phyloP scores from a whole-genome alignment of 495 filamentous ascomycete species.

The Hypoxylon crocopeplum region DNA sequence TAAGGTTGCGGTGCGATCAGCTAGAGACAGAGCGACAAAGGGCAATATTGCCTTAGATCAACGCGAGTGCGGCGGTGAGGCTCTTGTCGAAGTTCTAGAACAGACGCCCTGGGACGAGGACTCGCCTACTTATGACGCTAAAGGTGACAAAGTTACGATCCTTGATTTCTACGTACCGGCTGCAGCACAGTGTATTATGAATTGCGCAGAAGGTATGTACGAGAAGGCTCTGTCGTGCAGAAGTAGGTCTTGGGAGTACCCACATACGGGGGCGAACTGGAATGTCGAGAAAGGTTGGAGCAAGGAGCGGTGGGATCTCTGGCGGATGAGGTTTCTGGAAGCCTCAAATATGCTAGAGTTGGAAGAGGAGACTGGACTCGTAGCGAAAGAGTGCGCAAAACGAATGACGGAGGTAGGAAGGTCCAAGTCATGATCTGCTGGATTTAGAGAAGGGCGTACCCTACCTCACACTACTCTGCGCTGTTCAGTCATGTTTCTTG shows the following conservation, averaged over 20 bases:
- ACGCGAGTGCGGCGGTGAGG: slow-evolving; percentile 14
- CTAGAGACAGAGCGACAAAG: background rate
- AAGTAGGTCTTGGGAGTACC: slow-evolving; percentile 11
- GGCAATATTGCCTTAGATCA: slow-evolving; percentile 8
- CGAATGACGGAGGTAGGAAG: slow-evolving; percentile 3
- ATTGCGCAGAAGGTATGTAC: slow-evolving; percentile 14
- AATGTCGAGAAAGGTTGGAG: slow-evolving; percentile 17
- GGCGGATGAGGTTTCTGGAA: slow-evolving; percentile 19
- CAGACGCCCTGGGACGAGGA: background rate
- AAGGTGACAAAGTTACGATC: background rate
- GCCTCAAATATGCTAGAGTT: slow-evolving; percentile 4
- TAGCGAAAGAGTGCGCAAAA: slow-evolving; percentile 10
- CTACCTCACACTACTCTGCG: no score
- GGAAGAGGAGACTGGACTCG: background rate
- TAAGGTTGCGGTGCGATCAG: slow-evolving; percentile 7
- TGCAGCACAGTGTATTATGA: slow-evolving; percentile 8
- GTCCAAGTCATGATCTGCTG: background rate
- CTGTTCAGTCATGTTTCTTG: no score
- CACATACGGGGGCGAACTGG: slow-evolving; percentile 10
- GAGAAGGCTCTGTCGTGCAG: slow-evolving; percentile 2
- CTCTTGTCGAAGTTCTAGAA: slow-evolving; percentile 14
- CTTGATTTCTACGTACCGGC: background rate
- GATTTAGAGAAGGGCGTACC: no score
- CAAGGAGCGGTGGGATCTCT: slow-evolving; percentile 15
- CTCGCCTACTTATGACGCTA: background rate